These are phyloP conservation scores for Scutellaria baicalensis DNA, from an alignment of 257 asterid species.

Conservation along the genomic window DNA sequence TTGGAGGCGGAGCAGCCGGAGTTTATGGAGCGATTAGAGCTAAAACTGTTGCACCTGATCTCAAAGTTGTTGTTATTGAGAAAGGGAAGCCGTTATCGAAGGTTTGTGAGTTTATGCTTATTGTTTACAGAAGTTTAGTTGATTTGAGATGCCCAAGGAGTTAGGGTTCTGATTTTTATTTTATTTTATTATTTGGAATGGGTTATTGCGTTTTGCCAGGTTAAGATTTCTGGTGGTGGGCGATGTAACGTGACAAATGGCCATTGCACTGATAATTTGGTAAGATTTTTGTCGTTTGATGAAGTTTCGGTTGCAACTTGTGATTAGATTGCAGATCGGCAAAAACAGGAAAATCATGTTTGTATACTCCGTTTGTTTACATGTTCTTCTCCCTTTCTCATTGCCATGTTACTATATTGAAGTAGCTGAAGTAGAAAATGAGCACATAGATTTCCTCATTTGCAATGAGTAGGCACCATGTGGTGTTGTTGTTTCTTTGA, in stretches of 20 bases:
- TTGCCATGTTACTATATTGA: background rate
- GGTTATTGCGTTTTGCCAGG: slow-evolving; percentile 39
- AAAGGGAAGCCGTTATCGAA: slow-evolving; percentile 84
- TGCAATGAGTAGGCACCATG: background rate
- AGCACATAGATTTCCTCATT: background rate
- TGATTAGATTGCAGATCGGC: background rate
- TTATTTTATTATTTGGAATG: background rate
- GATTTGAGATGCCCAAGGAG: background rate
- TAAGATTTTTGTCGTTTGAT: slow-evolving; percentile 19
- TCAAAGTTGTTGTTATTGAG: slow-evolving; percentile 70
- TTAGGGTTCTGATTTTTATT: background rate
- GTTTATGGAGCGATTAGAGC: slow-evolving; percentile 92
- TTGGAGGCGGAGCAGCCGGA: slow-evolving; percentile 98
- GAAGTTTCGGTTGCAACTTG: background rate
- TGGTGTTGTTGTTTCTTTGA: background rate
- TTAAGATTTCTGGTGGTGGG: slow-evolving; percentile 96
- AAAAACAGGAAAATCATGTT: background rate
- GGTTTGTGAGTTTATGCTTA: slow-evolving; percentile 29
- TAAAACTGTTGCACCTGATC: slow-evolving; percentile 77
- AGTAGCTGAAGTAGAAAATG: no score
- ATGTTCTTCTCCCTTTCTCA: background rate
- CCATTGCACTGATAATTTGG: slow-evolving; percentile 59
- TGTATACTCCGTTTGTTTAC: background rate
- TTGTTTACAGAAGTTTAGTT: background rate
- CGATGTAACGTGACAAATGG: slow-evolving; percentile 97